These are phyloP conservation scores for Pilatotrama ljubarskyi DNA, from an alignment of 768 basidiomycete species.

Conservation along the genomic window DNA sequence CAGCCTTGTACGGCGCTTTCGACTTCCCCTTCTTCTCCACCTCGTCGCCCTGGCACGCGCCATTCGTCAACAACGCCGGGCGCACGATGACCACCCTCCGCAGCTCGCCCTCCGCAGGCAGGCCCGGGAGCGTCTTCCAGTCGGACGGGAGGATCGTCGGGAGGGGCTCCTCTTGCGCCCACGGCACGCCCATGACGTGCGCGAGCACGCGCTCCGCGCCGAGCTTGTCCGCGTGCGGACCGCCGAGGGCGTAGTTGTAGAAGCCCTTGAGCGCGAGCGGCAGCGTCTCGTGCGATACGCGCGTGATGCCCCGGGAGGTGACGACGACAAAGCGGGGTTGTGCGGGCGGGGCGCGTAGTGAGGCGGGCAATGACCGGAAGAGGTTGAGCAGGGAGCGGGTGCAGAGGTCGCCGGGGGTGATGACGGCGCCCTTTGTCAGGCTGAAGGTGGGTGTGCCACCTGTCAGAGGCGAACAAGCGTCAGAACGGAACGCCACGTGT, in stretches of 20 bases:
- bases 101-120: conserved; percentile 46
- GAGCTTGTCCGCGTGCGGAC: conserved; percentile 61
- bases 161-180: conserved; percentile 47
- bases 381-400: conserved; percentile 57
- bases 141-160: conserved; percentile 43
- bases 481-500: neutral
- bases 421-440: conserved; percentile 47
- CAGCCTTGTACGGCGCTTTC: conserved; percentile 43
- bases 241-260: conserved; percentile 45
- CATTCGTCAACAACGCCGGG: conserved; percentile 60
- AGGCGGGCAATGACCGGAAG: conserved; percentile 51
- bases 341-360: conserved; percentile 29
- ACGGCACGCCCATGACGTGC: conserved; percentile 51
- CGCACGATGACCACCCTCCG: conserved; percentile 51
- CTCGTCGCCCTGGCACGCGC: conserved; percentile 41
- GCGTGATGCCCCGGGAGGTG: conserved; percentile 54
- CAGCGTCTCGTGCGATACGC: conserved; percentile 42
- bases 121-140: conserved; percentile 45
- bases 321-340: conserved; percentile 54
- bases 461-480: conserved; percentile 24
- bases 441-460: conserved; percentile 50
- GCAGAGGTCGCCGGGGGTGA: conserved; percentile 57
- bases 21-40: conserved; percentile 32
- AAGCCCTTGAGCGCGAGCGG: conserved; percentile 51
- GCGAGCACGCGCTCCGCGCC: conserved; percentile 54